Conservation (phyloP, 331 rosid genomes). For the Acacia concinna region DNA sequence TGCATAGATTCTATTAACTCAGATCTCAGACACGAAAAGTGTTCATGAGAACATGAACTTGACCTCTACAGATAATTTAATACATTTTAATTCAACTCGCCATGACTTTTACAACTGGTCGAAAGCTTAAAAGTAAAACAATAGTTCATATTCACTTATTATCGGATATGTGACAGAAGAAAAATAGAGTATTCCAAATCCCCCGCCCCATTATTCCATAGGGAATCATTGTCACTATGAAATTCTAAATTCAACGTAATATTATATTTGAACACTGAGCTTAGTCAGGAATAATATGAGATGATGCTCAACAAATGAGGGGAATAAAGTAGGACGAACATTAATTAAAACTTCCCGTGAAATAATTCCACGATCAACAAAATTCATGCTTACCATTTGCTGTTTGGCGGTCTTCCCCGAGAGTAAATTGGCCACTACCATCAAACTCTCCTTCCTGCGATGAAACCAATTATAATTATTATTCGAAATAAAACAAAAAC, state of each 20-base stretch:
- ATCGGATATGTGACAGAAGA: slow-evolving; percentile 9
- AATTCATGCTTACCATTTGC: slow-evolving; percentile 51
- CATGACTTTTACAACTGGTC: background rate
- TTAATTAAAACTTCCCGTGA: background rate
- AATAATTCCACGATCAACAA: slow-evolving; percentile 1
- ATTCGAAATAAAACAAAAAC: background rate
- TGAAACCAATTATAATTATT: slow-evolving; percentile 28
- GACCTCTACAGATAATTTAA: background rate
- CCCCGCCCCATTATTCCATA: background rate
- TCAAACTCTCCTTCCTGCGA: slow-evolving; percentile 78
- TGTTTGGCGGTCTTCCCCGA: slow-evolving; percentile 50
- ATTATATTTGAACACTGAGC: background rate
- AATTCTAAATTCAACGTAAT: background rate
- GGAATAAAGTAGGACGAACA: background rate
- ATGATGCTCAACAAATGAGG: background rate
- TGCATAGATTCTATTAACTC: background rate
- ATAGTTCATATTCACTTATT: background rate
- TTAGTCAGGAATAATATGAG: background rate
- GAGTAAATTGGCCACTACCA: slow-evolving; percentile 51
- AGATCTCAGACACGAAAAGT: background rate
- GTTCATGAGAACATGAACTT: background rate
- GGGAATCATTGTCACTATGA: background rate
- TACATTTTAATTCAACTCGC: background rate
- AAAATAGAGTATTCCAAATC: background rate
- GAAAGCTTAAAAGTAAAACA: background rate